Evolutionary conservation across 2,329 filamentous ascomycete species (phyloP).

Genomic region (Alternaria triticimaculans): DNA sequence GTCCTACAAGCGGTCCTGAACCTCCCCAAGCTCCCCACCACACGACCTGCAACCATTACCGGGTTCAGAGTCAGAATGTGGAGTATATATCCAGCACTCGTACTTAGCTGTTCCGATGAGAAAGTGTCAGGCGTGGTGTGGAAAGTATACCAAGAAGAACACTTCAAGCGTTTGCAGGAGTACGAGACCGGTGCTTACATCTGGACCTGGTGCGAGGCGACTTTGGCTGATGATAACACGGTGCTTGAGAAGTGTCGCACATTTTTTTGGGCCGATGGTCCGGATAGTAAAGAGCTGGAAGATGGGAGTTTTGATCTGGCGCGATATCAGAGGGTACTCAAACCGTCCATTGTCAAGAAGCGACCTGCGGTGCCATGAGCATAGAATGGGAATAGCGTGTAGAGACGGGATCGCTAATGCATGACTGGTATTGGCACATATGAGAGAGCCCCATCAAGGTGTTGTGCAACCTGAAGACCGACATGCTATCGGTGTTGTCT

Average conservation of each 20-base stretch:
- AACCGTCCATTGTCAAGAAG: conserved; percentile 18
- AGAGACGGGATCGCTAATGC: background rate
- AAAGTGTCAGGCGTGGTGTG: conserved; percentile 21
- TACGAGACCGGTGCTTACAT: conserved; percentile 33
- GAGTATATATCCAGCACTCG: conserved; percentile 39
- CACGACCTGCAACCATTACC: conserved; percentile 26
- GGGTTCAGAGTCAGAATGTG: conserved; percentile 41
- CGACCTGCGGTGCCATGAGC: background rate
- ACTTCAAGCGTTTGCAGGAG: conserved; percentile 22
- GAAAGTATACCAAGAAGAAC: conserved; percentile 14
- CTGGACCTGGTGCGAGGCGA: conserved; percentile 21
- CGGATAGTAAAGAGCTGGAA: conserved; percentile 29
- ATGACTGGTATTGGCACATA: no score
- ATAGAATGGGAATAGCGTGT: background rate
- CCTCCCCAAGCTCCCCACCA: conserved; percentile 28
- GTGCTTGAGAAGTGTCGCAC: conserved; percentile 16
- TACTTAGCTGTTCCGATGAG: conserved; percentile 7
- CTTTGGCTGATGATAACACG: conserved; percentile 12
- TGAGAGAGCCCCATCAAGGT: no score
- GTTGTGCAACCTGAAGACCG: no score
- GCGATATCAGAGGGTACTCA: conserved; percentile 33
- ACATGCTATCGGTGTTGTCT: no score
- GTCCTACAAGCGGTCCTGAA: conserved; percentile 37
- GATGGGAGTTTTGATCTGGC: conserved; percentile 32
- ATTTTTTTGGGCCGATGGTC: conserved; percentile 31